These are phyloP conservation scores for Urochloa ruziziensis DNA, from an alignment of 176 grass and related monocot species.

Conservation along the genomic window DNA sequence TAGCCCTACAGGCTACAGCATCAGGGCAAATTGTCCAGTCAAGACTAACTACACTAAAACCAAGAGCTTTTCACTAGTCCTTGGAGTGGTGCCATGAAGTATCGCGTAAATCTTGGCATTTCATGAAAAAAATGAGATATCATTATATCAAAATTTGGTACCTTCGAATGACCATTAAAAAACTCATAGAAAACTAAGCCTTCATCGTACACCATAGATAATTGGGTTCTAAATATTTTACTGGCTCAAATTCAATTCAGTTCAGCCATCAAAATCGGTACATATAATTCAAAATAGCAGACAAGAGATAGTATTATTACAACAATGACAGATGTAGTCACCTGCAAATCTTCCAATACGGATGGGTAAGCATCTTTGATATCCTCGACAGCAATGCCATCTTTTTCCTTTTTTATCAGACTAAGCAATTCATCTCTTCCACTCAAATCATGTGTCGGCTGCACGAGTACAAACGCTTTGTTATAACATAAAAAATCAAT, in stretches of 20 bases:
- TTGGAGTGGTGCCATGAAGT: background rate
- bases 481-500: background rate
- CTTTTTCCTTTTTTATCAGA: slow-evolving; percentile 39
- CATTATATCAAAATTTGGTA: background rate
- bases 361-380: slow-evolving; percentile 74
- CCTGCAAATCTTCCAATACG: slow-evolving; percentile 78
- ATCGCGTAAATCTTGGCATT: background rate
- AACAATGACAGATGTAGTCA: slow-evolving; percentile 9
- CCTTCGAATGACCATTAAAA: background rate
- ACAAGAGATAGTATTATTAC: background rate
- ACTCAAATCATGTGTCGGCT: slow-evolving; percentile 66
- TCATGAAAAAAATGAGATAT: background rate
- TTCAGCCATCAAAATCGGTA: background rate
- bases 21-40: background rate
- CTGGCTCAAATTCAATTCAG: background rate
- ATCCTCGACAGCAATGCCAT: slow-evolving; percentile 64
- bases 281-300: background rate
- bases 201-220: background rate
- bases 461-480: slow-evolving; percentile 12
- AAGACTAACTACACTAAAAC: background rate
- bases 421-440: slow-evolving; percentile 69
- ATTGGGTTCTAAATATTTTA: background rate
- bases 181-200: background rate
- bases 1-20: background rate
- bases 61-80: background rate